Base-by-base conservation (phyloP, 441 rosid genomes). In the Capsella rubella region DNA sequence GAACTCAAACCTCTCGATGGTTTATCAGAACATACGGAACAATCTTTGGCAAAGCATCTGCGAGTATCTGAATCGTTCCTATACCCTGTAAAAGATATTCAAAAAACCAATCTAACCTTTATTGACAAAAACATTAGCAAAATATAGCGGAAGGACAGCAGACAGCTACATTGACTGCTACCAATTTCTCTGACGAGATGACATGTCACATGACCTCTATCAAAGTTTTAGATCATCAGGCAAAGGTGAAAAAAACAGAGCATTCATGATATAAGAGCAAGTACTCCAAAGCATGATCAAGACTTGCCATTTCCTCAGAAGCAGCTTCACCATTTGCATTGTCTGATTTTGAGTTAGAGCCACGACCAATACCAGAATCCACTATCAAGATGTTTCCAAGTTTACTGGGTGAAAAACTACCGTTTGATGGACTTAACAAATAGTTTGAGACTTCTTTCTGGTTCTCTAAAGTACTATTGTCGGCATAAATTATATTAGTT, bases 11-110 rank as follows among this genome's bases (percentile, higher is more conserved):
- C 99, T 95, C 97, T 61, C 96, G 94, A 79, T 92, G 97, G 77
- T 95, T 92, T 84, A 95, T 95, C 84, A 95, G 79, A 80, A 95
- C 98, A 87, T 90, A 89, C 8, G 97, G 99, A 77, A 92, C 99
- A 79, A 95, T 95, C 84, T 90, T 92, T 37, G 98, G 99, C 84
- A 95, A 87, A 67, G 98, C 88, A 84, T 90, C 98, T 69, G 98
- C 97, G 47, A 95, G 96, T 69, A 95, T 92, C 84, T 95, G 97
- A 79, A 95, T 90, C 9, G 99, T 88, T 87, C 86, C 96, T 62
- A 78, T 76, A 61, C 96, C 99, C 97, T 95, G 93, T 69, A 78
- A 74, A 81, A 15, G 63, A 45, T 25, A 34, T 79, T 77, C 62
- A 69, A 70, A 79, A 58, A 77, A 64, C 27, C 35, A 37, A 54